Evolutionary conservation across 441 rosid genomes (phyloP), one percentile per base, ranked within the genome.

Genomic region (Macaranga tanarius): DNA sequence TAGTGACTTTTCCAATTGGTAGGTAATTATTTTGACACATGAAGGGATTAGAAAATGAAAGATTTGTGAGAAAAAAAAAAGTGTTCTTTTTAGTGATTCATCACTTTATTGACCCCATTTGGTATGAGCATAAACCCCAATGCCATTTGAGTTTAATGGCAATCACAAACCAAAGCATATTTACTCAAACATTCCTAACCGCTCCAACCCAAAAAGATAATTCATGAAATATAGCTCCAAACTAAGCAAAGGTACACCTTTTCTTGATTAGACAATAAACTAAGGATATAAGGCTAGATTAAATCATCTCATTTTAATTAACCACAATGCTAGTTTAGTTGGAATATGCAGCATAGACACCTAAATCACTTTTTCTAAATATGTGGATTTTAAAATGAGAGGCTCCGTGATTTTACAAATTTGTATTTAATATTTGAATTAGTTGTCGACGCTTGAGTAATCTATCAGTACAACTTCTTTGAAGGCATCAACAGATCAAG

Each of bases 11-110:
- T 70, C 5, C 64, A 67, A 74, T 69, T 65, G 84, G 58, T 68
- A 71, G 78, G 76, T 71, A 67, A 73, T 67, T 74, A 70, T 72
- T 73, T 76, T 70, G 83, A 77, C 78, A 77, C 69, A 79, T 74
- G 55, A 77, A 67, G 22, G 26, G 69, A 56, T 67, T 65, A 25
- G 56, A 70, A 74, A 72, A 73, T 19, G 48, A 74, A 64, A 80
- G 65, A 50, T 34, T 10, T 42, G n/a, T 5, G 1, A 17, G 48
- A 38, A 45, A 13, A 13, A 47, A 61, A 44, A 15, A 10, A 55
- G 50, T 62, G 65, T 23, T 7, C 22, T 16, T 69, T 69, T 50
- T 31, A 25, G 16, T 70, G 44, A 61, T 11, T 61, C 40, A 44
- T 6, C 5, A 54, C 52, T 65, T 59, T 28, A 26, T n/a, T 12